Percentiles rank a stretch among this genome's conserved stretches.
Evolutionary conservation across 495 filamentous ascomycete genomes (phyloP).

Genomic region (Cercophora newfieldiana): DNA sequence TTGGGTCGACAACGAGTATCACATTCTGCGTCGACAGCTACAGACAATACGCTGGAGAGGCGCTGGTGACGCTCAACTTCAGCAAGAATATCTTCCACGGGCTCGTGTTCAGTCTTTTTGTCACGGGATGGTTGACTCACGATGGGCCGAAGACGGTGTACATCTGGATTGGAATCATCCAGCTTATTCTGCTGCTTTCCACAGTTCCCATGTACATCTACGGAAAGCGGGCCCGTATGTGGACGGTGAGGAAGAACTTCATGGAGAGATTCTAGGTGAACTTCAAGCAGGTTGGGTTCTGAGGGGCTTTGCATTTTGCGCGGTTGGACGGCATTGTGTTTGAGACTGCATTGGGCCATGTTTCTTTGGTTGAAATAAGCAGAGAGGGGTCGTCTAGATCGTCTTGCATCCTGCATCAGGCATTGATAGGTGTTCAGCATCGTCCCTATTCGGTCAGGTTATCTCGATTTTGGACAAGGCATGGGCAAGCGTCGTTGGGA

Average conservation of each 20-base stretch:
- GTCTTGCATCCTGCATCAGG: not conserved
- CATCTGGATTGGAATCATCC: constrained; percentile 81
- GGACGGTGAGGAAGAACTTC: constrained; percentile 84
- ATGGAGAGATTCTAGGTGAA: constrained; percentile 78
- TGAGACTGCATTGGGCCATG: not conserved
- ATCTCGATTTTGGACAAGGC: not conserved
- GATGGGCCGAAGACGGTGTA: constrained; percentile 80
- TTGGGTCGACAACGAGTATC: constrained; percentile 91
- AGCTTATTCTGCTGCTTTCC: constrained; percentile 69
- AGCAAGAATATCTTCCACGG: constrained; percentile 93
- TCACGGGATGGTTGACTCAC: constrained; percentile 76
- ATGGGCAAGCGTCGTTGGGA: too few relatives aligned
- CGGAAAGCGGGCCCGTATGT: constrained; percentile 93
- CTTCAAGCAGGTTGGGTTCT: constrained; percentile 11
- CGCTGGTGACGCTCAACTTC: constrained; percentile 92
- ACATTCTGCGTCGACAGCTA: constrained; percentile 95
- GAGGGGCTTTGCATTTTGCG: not conserved
- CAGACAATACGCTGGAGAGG: constrained; percentile 91
- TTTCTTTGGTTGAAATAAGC: not conserved
- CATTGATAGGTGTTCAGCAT: not conserved
- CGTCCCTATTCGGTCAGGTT: not conserved
- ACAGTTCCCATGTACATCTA: constrained; percentile 96
- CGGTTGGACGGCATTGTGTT: not conserved
- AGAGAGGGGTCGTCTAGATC: not conserved
- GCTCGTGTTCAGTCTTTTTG: constrained; percentile 86